Conservation (phyloP, 768 basidiomycete species). For the Kwoniella sp. region DNA sequence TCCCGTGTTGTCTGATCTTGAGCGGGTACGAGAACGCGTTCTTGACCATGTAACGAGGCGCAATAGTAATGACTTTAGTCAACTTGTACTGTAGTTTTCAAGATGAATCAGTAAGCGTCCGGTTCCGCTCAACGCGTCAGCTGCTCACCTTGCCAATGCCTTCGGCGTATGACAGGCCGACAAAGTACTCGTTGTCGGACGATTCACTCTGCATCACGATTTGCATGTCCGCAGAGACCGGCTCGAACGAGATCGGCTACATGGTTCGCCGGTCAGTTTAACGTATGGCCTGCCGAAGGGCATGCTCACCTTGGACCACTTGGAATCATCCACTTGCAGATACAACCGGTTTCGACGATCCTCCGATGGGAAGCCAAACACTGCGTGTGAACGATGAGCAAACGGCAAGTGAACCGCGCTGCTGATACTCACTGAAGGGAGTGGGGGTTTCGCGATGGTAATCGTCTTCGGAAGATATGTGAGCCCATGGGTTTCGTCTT, state of each 20-base stretch:
- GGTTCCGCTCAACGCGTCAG: no score
- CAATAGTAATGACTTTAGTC: constrained; percentile 83
- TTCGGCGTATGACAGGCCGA: constrained; percentile 87
- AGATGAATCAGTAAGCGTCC: constrained; percentile 3
- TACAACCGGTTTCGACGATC: constrained; percentile 77
- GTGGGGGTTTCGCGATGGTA: constrained; percentile 52
- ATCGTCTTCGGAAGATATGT: constrained; percentile 47
- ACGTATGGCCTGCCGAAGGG: not conserved
- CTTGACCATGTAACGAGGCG: constrained; percentile 84
- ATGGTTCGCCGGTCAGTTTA: not conserved
- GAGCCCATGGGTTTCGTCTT: no score
- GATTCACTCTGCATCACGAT: constrained; percentile 64
- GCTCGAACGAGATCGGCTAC: constrained; percentile 77
- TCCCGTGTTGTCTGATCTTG: constrained; percentile 79
- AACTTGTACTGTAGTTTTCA: constrained; percentile 77
- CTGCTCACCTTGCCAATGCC: constrained; percentile 71
- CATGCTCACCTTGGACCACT: constrained; percentile 67
- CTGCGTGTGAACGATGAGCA: constrained; percentile 52
- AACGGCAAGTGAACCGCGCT: no score
- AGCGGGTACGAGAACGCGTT: constrained; percentile 69
- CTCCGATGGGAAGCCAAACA: constrained; percentile 73
- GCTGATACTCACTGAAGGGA: constrained; percentile 69
- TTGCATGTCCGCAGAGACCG: constrained; percentile 83
- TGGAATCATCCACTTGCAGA: constrained; percentile 72
- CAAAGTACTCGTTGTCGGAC: constrained; percentile 62